Evolutionary conservation across 2,329 filamentous ascomycete genomes (phyloP), one percentile per base, ranked within the genome.

Genomic region (Emergomyces orientalis): DNA sequence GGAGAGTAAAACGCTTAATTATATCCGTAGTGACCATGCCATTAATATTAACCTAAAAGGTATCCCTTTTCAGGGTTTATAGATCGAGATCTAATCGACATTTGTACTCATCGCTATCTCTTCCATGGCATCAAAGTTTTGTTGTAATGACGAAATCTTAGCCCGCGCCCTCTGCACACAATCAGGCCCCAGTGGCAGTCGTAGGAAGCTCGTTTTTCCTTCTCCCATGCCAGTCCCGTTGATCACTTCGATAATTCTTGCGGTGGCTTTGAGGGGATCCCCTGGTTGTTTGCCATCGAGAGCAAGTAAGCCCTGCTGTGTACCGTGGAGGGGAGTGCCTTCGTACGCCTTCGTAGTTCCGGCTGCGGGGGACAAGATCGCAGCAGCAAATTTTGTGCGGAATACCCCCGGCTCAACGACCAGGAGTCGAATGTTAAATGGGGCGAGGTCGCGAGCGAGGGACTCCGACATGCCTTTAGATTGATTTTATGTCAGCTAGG

Each of bases 121-220:
- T 57, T 66, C 63, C 54, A 57, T 63, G 30, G 65, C 61, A 41
- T 51, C 30, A 61, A 69, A 61, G 32, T 69, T 67, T 7, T 63
- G 54, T 55, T 65, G 63, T 55, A 69, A 43, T 11, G 39, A 30
- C 3, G 68, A 59, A 25, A 66, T 60, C 45, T 71, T 72, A 1
- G 51, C 61, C 51, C 68, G 65, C 25, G 67, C 64, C 2, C 65
- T 64, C n/a, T 64, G 41, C 32, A 67, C 62, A 59, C 67, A 69
- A 65, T 73, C 71, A 51, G 65, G 58, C 6, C 72, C 71, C 39
- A 72, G 64, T n/a, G 67, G 68, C 49, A 73, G 64, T 34, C 71
- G 66, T 43, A 68, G 52, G 8, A 71, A 61, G 14, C 64, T 55
- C 14, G 61, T 66, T 43, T 70, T 70, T 19, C 69, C 69, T 49